Percentiles rank a stretch among this genome's conserved stretches.
phyloP scores from a whole-genome alignment of 202 grass and related monocot genomes.

The Panicum hallii region DNA sequence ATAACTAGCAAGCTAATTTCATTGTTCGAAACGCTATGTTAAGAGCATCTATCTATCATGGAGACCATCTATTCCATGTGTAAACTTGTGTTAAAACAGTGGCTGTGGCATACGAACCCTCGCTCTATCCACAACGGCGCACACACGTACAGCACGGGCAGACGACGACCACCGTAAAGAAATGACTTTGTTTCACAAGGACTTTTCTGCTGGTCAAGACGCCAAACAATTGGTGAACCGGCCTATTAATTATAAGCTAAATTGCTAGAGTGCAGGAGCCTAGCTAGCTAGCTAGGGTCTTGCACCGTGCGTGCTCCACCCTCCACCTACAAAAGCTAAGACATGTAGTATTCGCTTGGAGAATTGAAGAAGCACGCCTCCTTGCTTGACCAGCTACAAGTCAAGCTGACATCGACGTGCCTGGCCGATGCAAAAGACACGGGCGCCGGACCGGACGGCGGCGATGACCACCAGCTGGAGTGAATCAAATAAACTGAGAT shows the following conservation, averaged over 20 bases:
- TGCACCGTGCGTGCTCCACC: conserved; percentile 18
- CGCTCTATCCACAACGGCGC: not conserved
- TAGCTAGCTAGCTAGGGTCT: not conserved
- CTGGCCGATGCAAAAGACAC: not conserved
- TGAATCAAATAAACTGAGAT: not conserved
- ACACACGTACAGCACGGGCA: too few species aligned
- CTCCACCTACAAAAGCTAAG: conserved; percentile 1
- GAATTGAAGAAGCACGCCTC: conserved; percentile 38
- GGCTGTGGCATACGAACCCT: not conserved
- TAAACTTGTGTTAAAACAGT: not conserved
- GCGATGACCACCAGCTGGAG: not conserved
- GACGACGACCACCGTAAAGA: not conserved
- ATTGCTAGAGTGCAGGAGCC: too few species aligned
- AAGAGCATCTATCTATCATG: not conserved
- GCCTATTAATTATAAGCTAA: too few species aligned
- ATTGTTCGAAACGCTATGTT: too few species aligned
- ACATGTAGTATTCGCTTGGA: not conserved
- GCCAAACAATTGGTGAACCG: conserved; percentile 3
- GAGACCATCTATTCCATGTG: not conserved
- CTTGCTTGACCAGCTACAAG: conserved; percentile 36
- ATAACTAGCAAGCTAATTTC: too few species aligned
- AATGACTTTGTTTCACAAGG: not conserved
- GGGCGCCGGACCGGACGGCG: not conserved
- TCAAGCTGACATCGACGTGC: conserved; percentile 28
- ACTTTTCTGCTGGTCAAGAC: not conserved